Evolutionary conservation across 441 rosid species (phyloP), one percentile per base, ranked within the genome.

Genomic region (Euphorbia schlechtendalii): DNA sequence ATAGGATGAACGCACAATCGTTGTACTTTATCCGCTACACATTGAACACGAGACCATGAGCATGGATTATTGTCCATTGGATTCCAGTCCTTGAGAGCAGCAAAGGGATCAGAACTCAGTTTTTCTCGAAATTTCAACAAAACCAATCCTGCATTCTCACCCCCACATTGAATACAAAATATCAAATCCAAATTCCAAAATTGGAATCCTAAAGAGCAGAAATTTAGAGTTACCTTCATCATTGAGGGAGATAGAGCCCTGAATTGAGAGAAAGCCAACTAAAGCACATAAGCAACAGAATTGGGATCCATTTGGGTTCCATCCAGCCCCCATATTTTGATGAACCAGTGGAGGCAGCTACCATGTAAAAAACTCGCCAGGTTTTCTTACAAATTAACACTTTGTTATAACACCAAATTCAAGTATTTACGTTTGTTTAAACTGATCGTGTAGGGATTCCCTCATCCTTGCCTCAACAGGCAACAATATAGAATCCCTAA

Each of bases 41-140:
- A 94, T 58, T 72, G 77, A 48, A 94, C 84, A 10, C 94, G 92
- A 18, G 74, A 75, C 99, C 99, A 94, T 24, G 40, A 66, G 59
- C 99, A 94, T 8, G 96, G 85, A 66, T 79, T 75, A 32, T 41
- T 60, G 60, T 84, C 85, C 55, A 69, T 68, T 8, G 61, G 60
- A 74, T 81, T 78, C 99, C 99, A 94, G 63, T 84, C 80, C 17
- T 79, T 79, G 60, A 90, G 79, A 45, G 71, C 83, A 71, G 76
- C 85, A 64, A 71, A 66, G 66, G 96, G 94, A 81, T 90, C 96
- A 8, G 78, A 78, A 57, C 57, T 41, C 68, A 90, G 83, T 57
- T 71, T 77, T 53, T 56, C 78, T 56, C 84, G 86, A 76, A 94
- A 89, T 65, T 79, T 78, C 82, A 86, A 71, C 79, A 94, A 79